These are phyloP conservation scores for Myxozyma melibiosi DNA, from an alignment of 805 yeast species.

Conservation along the genomic window DNA sequence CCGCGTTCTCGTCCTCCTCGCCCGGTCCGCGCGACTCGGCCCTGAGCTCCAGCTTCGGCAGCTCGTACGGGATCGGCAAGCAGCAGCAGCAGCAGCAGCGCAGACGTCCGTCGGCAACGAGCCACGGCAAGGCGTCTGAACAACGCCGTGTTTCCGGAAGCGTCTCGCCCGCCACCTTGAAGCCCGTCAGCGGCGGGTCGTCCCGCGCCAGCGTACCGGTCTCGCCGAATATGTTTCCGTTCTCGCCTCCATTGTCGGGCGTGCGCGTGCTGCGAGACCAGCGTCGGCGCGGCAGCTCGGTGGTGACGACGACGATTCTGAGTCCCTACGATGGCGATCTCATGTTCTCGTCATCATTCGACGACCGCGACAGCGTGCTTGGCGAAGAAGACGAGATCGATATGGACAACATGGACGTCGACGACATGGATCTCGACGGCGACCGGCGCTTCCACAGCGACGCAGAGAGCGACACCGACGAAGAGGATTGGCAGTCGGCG, in stretches of 20 bases:
- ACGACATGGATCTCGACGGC: slow-evolving; percentile 19
- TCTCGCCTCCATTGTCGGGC: slow-evolving; percentile 27
- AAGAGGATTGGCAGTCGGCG: slow-evolving; percentile 93
- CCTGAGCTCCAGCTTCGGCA: neutral
- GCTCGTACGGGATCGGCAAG: slow-evolving; percentile 1
- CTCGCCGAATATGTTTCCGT: slow-evolving; percentile 32
- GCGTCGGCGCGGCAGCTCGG: slow-evolving; percentile 26
- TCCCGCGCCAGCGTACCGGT: slow-evolving; percentile 20
- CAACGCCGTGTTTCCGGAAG: slow-evolving; percentile 6
- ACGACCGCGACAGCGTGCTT: slow-evolving; percentile 15
- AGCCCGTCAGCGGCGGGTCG: neutral
- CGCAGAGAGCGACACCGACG: slow-evolving; percentile 73
- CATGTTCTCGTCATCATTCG: slow-evolving; percentile 31
- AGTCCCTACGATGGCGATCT: slow-evolving; percentile 32
- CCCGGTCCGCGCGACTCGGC: slow-evolving; percentile 22
- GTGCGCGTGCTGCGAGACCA: slow-evolving; percentile 30
- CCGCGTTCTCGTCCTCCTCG: slow-evolving; percentile 6
- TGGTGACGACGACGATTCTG: slow-evolving; percentile 31
- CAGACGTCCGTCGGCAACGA: neutral
- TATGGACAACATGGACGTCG: slow-evolving; percentile 17
- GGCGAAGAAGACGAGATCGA: slow-evolving; percentile 16
- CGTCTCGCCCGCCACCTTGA: slow-evolving; percentile 9
- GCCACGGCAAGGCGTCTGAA: slow-evolving; percentile 7
- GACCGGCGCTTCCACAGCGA: slow-evolving; percentile 13
- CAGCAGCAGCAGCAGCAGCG: neutral